A percentile compares a stretch with the other conserved stretches of the same genome.
phyloP scores from a whole-genome alignment of 1,284 basidiomycete species.

The Marasmius oreades region DNA sequence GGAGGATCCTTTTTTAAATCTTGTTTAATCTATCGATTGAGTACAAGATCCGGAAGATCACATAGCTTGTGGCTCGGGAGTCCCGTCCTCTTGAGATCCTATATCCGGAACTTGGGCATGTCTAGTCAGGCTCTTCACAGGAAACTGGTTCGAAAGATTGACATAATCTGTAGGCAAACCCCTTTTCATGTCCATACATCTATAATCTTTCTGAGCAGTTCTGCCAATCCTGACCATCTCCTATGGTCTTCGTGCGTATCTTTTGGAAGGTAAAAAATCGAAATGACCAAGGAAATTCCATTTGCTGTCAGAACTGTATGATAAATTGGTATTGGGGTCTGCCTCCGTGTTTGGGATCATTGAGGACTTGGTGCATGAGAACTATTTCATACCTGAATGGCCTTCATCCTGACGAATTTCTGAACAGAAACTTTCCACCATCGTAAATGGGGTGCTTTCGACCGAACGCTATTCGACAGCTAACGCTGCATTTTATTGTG shows the following conservation, averaged over 20 bases:
- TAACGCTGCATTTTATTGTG: constrained; percentile 11
- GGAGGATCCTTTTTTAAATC: no score
- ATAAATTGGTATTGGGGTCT: constrained; percentile 12
- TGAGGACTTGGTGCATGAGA: constrained; percentile 5
- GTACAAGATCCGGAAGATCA: not conserved
- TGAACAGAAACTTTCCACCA: constrained; percentile 5
- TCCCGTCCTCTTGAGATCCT: no score
- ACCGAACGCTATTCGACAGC: constrained; percentile 14
- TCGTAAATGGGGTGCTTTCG: constrained; percentile 5
- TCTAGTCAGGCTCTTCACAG: not conserved
- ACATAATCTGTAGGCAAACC: constrained; percentile 6
- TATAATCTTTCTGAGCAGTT: constrained; percentile 1
- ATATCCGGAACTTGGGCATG: no score
- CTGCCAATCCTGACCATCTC: constrained; percentile 13
- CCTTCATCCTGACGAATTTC: no score
- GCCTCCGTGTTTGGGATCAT: constrained; percentile 14
- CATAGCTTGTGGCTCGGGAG: not conserved
- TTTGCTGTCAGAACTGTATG: constrained; percentile 10
- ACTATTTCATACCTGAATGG: no score
- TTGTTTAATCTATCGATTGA: no score
- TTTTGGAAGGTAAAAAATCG: not conserved
- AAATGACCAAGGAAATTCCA: not conserved
- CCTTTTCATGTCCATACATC: no score
- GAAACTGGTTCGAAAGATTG: constrained; percentile 11
- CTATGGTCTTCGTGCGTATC: constrained; percentile 11